Percentiles rank a stretch among this genome's conserved stretches.
Conservation (phyloP, 805 yeast species). For the Barnettozyma californica region DNA sequence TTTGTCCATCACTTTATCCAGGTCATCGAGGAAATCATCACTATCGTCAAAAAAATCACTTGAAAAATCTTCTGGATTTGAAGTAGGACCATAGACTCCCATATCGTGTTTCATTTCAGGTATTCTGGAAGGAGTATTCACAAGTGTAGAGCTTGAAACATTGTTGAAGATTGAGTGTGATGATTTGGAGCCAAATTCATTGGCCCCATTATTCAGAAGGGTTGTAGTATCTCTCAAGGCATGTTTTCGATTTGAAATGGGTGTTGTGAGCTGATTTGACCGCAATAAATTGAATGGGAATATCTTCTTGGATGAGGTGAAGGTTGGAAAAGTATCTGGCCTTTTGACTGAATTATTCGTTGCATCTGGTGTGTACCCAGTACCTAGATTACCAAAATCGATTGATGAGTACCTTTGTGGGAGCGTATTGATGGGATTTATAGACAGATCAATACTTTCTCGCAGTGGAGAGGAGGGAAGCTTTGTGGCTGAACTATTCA, state of each 20-base stretch:
- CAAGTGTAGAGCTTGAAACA: not conserved
- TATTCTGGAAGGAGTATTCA: conserved; percentile 16
- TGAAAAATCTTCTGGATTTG: conserved; percentile 13
- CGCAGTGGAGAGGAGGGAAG: conserved; percentile 23
- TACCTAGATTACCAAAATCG: conserved; percentile 19
- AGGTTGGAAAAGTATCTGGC: conserved; percentile 12
- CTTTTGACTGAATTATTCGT: conserved; percentile 8
- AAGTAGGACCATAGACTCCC: not conserved
- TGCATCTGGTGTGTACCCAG: conserved; percentile 16
- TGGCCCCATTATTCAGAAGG: conserved; percentile 14
- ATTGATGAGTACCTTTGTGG: conserved; percentile 17
- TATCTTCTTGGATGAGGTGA: conserved; percentile 1
- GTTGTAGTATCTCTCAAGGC: conserved; percentile 16
- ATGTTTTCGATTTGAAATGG: not conserved
- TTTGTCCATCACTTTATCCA: conserved; percentile 9
- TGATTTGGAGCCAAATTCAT: conserved; percentile 6
- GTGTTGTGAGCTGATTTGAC: conserved; percentile 9
- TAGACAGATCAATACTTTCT: conserved; percentile 9
- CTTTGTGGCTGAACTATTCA: conserved; percentile 3
- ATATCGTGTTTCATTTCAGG: not conserved
- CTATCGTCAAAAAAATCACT: conserved; percentile 24
- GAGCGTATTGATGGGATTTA: conserved; percentile 15
- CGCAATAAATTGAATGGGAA: conserved; percentile 2
- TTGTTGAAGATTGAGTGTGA: conserved; percentile 7
- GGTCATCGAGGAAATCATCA: conserved; percentile 21